Conservation (phyloP, 768 basidiomycete species). For the Tylopilus balloui region DNA sequence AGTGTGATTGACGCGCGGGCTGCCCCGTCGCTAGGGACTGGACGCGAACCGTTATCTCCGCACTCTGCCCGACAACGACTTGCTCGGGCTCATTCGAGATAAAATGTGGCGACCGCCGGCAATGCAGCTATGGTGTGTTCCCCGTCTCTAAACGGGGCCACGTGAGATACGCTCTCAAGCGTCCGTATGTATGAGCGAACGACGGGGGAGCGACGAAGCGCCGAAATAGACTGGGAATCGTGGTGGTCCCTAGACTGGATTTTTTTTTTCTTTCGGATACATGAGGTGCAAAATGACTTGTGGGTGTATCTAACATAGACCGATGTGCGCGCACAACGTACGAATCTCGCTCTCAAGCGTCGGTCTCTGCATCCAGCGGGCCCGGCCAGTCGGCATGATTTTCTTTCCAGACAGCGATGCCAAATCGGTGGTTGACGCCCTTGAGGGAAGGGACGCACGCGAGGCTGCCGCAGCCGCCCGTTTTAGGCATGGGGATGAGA, state of each 20-base stretch:
- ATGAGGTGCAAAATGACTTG: not conserved
- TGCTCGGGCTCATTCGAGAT: conserved; percentile 46
- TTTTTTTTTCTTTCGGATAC: not conserved
- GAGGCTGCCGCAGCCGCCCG: conserved; percentile 82
- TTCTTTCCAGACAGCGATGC: conserved; percentile 62
- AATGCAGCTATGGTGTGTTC: not conserved
- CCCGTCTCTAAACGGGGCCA: conserved; percentile 16
- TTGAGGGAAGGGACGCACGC: conserved; percentile 75
- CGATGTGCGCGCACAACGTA: too few relatives aligned
- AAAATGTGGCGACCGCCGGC: conserved; percentile 53
- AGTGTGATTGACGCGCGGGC: not conserved
- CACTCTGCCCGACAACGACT: conserved; percentile 42
- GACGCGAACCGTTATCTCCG: conserved; percentile 46
- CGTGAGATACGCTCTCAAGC: conserved; percentile 2
- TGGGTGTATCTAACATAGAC: conserved; percentile 1
- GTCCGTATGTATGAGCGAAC: not conserved
- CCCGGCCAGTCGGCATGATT: conserved; percentile 5
- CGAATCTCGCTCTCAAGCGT: conserved; percentile 21
- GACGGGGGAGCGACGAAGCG: not conserved
- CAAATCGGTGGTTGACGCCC: conserved; percentile 87
- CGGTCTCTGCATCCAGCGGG: conserved; percentile 23
- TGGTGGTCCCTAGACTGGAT: not conserved
- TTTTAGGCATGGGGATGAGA: conserved; percentile 64
- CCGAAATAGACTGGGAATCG: not conserved
- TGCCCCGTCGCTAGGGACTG: conserved; percentile 21